These are phyloP conservation scores for Helotiales sp. DNA, from an alignment of 2,329 filamentous ascomycete species.

Conservation along the genomic window DNA sequence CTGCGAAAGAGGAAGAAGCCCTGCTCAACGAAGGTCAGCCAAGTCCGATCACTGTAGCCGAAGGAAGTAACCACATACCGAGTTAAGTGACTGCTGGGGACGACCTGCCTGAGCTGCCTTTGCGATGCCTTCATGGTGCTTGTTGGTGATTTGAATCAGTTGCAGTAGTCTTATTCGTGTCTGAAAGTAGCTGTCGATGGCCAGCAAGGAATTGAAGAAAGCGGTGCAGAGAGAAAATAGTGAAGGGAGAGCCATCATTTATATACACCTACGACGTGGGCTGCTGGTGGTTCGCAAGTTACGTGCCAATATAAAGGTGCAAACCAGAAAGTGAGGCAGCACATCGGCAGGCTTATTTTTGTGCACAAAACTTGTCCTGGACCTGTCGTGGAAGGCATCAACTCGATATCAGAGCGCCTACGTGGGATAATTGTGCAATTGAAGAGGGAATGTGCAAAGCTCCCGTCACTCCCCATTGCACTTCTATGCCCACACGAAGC, in stretches of 20 bases:
- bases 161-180: neutral
- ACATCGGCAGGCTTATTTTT: neutral
- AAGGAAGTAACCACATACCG: neutral
- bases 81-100: neutral
- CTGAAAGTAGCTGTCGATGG: neutral
- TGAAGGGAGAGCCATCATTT: neutral
- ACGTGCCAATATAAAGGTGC: neutral
- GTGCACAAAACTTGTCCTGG: neutral
- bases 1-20: neutral
- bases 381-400: neutral
- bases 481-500: neutral
- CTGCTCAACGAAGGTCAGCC: neutral
- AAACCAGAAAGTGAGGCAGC: slow-evolving; percentile 1
- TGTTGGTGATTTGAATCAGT: neutral
- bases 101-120: neutral
- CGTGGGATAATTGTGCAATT: slow-evolving; percentile 1
- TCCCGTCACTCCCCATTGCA: neutral
- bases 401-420: neutral
- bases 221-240: neutral
- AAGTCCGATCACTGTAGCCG: neutral
- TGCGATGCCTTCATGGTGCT: neutral
- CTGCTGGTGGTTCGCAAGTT: neutral
- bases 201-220: neutral
- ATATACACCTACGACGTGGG: neutral
- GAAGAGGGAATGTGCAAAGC: neutral